phyloP scores from a whole-genome alignment of 2,329 filamentous ascomycete species.

The Bisporella sp. region DNA sequence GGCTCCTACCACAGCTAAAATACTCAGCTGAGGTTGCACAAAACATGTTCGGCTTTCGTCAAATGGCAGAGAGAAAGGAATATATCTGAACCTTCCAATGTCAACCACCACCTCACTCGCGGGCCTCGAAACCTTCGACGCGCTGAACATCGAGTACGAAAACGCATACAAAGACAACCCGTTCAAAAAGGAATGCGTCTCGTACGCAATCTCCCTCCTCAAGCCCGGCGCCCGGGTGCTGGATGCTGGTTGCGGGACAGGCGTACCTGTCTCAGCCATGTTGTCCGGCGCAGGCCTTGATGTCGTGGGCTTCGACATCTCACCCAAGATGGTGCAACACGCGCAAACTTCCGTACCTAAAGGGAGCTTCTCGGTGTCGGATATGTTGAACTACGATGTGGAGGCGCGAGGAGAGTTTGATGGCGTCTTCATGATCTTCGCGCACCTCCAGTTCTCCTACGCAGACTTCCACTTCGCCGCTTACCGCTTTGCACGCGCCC shows the following conservation, averaged over 20 bases:
- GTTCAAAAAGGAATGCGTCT: conserved; percentile 20
- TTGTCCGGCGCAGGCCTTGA: conserved; percentile 22
- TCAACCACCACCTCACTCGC: conserved; percentile 13
- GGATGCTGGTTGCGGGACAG: conserved; percentile 28
- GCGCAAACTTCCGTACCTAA: conserved; percentile 10
- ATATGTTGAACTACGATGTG: conserved; percentile 22
- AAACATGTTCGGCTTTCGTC: neutral
- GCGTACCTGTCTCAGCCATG: conserved; percentile 23
- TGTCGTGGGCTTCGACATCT: conserved; percentile 24
- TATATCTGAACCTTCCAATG: conserved; percentile 5
- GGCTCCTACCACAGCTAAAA: too few relatives aligned
- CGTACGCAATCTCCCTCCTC: conserved; percentile 12
- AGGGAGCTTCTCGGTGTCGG: conserved; percentile 17
- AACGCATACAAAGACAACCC: conserved; percentile 23
- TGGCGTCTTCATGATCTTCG: conserved; percentile 26
- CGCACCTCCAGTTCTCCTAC: conserved; percentile 23
- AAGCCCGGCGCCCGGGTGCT: conserved; percentile 14
- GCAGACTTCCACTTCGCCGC: conserved; percentile 19
- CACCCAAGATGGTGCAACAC: conserved; percentile 25
- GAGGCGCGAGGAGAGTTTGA: conserved; percentile 13
- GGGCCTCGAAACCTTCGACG: conserved; percentile 19
- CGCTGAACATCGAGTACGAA: conserved; percentile 24
- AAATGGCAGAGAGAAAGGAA: neutral
- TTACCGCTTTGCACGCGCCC: conserved; percentile 16
- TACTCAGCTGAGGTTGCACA: too few relatives aligned